Percentiles rank a stretch among this genome's conserved stretches.
phyloP scores from a whole-genome alignment of 495 filamentous ascomycete genomes.

The Paragyromitra xinjiangensis region DNA sequence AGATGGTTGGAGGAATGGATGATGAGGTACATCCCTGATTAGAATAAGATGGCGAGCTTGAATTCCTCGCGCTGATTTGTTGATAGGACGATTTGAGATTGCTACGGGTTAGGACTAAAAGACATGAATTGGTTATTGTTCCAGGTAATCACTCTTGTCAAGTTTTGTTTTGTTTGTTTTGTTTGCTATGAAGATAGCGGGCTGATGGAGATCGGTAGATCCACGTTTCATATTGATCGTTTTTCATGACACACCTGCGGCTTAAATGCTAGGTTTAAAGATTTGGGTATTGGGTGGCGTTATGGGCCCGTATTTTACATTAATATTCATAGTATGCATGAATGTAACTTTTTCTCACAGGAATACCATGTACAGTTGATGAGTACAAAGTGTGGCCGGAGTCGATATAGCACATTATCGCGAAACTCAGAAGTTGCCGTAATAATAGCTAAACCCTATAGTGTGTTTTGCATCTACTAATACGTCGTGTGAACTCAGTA shows the following conservation, averaged over 20 bases:
- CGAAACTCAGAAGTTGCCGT: background rate
- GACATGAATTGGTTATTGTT: constrained; percentile 68
- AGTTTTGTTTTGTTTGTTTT: background rate
- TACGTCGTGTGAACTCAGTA: background rate
- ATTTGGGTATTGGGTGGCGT: constrained; percentile 42
- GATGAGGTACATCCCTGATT: constrained; percentile 37
- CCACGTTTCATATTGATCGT: constrained; percentile 55
- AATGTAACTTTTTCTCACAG: constrained; percentile 8
- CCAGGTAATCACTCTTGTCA: constrained; percentile 58
- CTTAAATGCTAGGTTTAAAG: constrained; percentile 22
- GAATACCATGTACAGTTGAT: background rate
- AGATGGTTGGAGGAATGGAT: constrained; percentile 56
- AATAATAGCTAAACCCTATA: background rate
- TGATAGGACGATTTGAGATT: constrained; percentile 53
- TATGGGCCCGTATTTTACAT: constrained; percentile 31
- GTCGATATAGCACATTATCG: too few species aligned
- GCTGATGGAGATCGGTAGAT: constrained; percentile 37
- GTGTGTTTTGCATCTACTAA: background rate
- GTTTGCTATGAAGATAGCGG: background rate
- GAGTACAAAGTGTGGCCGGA: constrained; percentile 2
- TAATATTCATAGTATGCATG: constrained; percentile 16
- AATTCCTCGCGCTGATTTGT: constrained; percentile 1
- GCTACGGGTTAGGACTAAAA: constrained; percentile 61
- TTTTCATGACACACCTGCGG: constrained; percentile 56
- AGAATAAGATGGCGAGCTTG: background rate